Conservation (phyloP, 305 asterid species). For the Fraxinus baroniana region DNA sequence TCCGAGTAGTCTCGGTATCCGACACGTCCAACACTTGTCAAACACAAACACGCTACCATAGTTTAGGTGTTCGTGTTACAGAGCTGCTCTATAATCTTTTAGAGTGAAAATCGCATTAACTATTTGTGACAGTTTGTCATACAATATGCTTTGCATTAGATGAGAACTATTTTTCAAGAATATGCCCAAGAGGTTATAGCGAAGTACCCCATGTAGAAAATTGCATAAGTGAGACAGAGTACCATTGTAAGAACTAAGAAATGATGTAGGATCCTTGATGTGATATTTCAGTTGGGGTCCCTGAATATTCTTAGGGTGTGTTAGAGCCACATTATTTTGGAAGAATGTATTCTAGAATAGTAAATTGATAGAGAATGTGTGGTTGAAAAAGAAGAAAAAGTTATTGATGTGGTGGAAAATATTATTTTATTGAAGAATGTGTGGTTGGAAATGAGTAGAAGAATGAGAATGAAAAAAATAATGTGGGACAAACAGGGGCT, state of each 20-base stretch:
- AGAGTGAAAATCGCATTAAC: not conserved
- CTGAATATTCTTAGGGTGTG: not conserved
- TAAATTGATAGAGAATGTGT: too few relatives aligned
- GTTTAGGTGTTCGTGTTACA: not conserved
- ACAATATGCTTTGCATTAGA: not conserved
- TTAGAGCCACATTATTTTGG: too few relatives aligned
- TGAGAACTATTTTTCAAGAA: not conserved
- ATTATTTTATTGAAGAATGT: too few relatives aligned
- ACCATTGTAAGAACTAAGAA: not conserved
- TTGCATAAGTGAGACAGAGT: not conserved
- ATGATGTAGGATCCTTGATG: not conserved
- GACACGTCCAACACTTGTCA: not conserved
- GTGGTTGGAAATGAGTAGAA: too few relatives aligned
- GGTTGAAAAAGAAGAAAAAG: too few relatives aligned
- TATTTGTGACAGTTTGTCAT: not conserved
- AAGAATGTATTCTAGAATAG: too few relatives aligned
- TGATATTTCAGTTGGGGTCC: not conserved
- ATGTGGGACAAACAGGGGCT: too few relatives aligned
- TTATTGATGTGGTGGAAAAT: too few relatives aligned
- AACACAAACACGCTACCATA: not conserved
- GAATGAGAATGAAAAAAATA: too few relatives aligned
- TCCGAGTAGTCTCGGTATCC: not conserved
- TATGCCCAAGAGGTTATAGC: not conserved
- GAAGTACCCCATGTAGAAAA: not conserved
- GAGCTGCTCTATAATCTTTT: not conserved